Evolutionary conservation across 306 rosid species (phyloP).

Genomic region (Arachis hypogaea): DNA sequence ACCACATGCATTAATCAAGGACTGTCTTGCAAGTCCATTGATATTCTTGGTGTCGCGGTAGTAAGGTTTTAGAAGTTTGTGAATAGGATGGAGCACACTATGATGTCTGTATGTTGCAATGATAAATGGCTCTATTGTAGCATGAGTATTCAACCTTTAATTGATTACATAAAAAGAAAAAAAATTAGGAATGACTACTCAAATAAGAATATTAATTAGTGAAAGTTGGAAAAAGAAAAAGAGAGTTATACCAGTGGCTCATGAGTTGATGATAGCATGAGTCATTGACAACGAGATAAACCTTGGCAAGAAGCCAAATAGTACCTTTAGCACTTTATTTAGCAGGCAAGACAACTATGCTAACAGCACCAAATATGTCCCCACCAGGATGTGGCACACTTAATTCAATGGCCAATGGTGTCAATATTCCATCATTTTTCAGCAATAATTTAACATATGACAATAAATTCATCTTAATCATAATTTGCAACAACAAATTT

Average conservation of each 20-base stretch:
- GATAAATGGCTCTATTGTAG: background rate
- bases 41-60: constrained; percentile 43
- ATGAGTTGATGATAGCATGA: too few relatives aligned
- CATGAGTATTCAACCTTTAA: constrained; percentile 64
- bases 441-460: too few relatives aligned
- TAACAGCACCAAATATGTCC: too few relatives aligned
- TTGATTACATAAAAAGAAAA: background rate
- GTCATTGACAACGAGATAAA: too few relatives aligned
- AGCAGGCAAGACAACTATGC: too few relatives aligned
- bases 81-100: constrained; percentile 39
- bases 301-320: too few relatives aligned
- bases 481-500: too few relatives aligned
- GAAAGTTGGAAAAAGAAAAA: background rate
- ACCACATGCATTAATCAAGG: constrained; percentile 35
- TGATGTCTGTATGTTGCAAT: constrained; percentile 42
- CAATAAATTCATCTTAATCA: too few relatives aligned
- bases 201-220: background rate
- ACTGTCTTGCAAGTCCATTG: constrained; percentile 36
- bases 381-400: too few relatives aligned
- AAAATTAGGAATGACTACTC: background rate
- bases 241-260: constrained; percentile 41
- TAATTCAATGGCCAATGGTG: too few relatives aligned
- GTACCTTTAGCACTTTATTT: too few relatives aligned
- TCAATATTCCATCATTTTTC: too few relatives aligned
- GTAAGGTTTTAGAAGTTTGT: constrained; percentile 42